These are phyloP conservation scores for Sphaerulina populicola DNA, from an alignment of 2,329 filamentous ascomycete species.

Conservation along the genomic window DNA sequence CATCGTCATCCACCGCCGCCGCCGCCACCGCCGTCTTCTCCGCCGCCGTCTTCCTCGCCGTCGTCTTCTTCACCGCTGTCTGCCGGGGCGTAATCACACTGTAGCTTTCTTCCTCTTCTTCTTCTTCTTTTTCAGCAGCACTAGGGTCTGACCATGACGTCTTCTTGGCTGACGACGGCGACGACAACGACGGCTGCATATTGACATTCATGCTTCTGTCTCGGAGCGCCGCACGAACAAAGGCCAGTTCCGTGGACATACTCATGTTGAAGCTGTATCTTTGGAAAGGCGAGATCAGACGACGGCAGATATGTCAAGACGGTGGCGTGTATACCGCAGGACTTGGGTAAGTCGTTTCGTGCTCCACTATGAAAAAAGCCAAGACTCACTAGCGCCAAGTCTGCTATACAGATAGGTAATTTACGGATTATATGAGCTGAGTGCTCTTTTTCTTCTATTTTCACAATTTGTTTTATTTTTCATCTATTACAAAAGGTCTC, in stretches of 20 bases:
- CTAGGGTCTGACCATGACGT: neutral
- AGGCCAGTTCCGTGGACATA: neutral
- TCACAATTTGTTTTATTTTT: no score
- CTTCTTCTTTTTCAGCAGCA: neutral
- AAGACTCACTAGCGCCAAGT: no score
- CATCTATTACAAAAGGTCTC: no score
- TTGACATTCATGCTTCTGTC: neutral
- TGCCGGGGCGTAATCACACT: constrained; percentile 11
- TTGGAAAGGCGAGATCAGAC: neutral
- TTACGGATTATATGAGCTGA: no score
- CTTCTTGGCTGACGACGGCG: neutral
- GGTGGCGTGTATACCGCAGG: neutral
- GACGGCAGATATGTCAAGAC: neutral
- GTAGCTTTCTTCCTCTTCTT: constrained; percentile 7
- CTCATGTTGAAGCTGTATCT: neutral
- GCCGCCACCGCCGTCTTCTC: neutral
- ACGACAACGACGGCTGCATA: no score
- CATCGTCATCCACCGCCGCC: constrained; percentile 32
- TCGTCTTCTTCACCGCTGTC: constrained; percentile 5
- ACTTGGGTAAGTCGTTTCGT: no score
- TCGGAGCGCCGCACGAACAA: neutral
- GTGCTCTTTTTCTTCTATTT: no score
- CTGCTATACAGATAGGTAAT: no score
- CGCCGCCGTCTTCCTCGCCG: neutral
- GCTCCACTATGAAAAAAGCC: no score